Evolutionary conservation across 148 eudicot genomes (phyloP).

Genomic region (Linanthus parryae): DNA sequence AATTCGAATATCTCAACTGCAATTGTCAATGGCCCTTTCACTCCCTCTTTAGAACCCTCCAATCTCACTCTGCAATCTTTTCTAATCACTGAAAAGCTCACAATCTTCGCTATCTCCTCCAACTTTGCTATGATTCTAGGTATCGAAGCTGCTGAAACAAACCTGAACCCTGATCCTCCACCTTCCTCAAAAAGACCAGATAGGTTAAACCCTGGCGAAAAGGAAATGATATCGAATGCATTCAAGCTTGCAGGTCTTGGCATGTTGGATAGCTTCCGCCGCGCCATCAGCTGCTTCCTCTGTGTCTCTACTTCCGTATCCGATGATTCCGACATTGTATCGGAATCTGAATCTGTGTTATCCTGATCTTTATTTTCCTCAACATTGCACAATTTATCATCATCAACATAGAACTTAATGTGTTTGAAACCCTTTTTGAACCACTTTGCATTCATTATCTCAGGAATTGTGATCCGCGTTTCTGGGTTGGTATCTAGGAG

Average conservation of each 20-base stretch:
- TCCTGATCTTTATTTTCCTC: slow-evolving; percentile 16
- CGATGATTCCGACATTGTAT: slow-evolving; percentile 34
- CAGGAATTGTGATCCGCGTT: slow-evolving; percentile 47
- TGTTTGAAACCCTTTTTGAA: slow-evolving; percentile 59
- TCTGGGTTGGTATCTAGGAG: slow-evolving; percentile 47
- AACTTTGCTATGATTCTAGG: slow-evolving; percentile 55
- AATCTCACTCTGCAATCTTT: slow-evolving; percentile 69
- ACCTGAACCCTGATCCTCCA: slow-evolving; percentile 41
- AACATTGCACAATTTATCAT: slow-evolving; percentile 49
- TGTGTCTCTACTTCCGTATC: slow-evolving; percentile 46
- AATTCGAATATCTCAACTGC: slow-evolving; percentile 80
- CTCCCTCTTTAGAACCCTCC: slow-evolving; percentile 67
- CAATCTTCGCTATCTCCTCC: slow-evolving; percentile 79
- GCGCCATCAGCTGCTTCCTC: slow-evolving; percentile 25
- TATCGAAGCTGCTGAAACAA: slow-evolving; percentile 58
- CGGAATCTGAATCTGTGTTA: slow-evolving; percentile 32
- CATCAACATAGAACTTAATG: slow-evolving; percentile 62
- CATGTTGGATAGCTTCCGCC: too few species aligned
- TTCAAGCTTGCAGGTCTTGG: slow-evolving; percentile 75
- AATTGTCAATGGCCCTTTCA: slow-evolving; percentile 57
- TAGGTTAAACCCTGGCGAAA: slow-evolving; percentile 62
- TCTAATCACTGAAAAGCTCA: slow-evolving; percentile 62
- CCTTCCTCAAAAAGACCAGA: slow-evolving; percentile 77
- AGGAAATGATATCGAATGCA: slow-evolving; percentile 74
- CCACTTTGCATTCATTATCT: slow-evolving; percentile 56